Base-by-base conservation (phyloP, 2,329 filamentous ascomycete species). In the Neopestalotiopsis sp. region DNA sequence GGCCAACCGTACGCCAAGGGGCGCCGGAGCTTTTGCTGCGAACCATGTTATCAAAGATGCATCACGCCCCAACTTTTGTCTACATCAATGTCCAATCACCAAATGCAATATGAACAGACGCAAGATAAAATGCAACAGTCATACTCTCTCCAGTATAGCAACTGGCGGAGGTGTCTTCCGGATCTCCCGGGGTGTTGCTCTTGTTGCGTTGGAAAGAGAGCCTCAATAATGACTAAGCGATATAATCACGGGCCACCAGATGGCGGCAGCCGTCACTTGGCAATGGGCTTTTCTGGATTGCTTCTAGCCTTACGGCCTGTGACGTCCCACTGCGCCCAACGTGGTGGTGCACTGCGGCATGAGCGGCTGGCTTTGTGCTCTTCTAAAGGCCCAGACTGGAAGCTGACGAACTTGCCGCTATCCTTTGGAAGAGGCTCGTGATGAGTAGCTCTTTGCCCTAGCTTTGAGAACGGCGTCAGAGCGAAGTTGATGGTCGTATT, bases 11-110 rank as follows among this genome's bases (percentile, higher is more conserved):
- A 56, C 17, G 49, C 49, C 57, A 17, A 59, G 57, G 57, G 24
- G 20, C 20, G 24, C 57, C 57, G 57, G 57, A 59, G 57, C 57
- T 14, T 59, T 59, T 34, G 57, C 30, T 59, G 57, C 57, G 57
- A 59, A 34, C 17, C 30, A 59, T 59, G 57, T 59, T 59, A 34
- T 34, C 30, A 59, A 28, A 59, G 57, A 24, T 6, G 14, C 45
- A 53, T 5, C 7, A 53, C n/a, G 45, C 14, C 45, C 45, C 45
- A 53, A 53, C 24, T 53, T 53, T 53, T 10, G 14, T 9, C 17
- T 53, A 53, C 20, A 5, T 14, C 17, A n/a, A 9, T n/a, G 17
- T 10, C 45, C n/a, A 53, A 53, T 53, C 10, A 20, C 20, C 45
- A 53, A 24, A 12, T 20, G 20, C n/a, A 17, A 53, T 38, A 38